Conservation (phyloP, 1,284 basidiomycete species). For the Mycena sp. region DNA sequence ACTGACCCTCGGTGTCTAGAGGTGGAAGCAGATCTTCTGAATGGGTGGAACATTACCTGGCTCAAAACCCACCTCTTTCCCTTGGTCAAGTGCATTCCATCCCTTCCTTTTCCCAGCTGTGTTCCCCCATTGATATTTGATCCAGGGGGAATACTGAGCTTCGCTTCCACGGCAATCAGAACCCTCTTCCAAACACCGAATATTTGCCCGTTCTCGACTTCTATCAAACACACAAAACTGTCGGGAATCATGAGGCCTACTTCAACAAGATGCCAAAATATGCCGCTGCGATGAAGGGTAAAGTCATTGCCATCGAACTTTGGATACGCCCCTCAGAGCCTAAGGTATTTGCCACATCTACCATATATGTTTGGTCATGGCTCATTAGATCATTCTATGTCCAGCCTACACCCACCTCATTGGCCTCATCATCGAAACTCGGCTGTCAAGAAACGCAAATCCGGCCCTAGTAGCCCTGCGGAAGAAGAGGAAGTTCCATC, state of each 20-base stretch:
- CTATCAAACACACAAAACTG: not conserved
- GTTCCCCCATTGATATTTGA: not conserved
- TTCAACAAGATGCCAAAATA: not conserved
- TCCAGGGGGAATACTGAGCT: not conserved
- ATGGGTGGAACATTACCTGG: slow-evolving; percentile 4
- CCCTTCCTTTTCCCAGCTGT: not conserved
- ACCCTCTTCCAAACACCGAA: not conserved
- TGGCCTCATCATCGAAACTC: no score
- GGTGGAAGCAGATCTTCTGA: not conserved
- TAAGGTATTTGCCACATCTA: not conserved
- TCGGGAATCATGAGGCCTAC: not conserved
- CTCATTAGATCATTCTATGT: no score
- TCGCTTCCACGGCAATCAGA: slow-evolving; percentile 9
- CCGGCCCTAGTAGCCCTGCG: no score
- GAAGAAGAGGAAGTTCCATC: not conserved
- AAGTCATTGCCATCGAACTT: not conserved
- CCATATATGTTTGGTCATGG: no score
- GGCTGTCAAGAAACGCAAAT: no score
- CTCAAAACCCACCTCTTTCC: not conserved
- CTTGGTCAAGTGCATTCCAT: not conserved
- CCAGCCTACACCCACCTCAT: no score
- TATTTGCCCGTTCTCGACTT: not conserved
- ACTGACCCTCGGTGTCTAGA: not conserved
- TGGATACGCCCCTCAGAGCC: no score
- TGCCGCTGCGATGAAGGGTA: not conserved